Evolutionary conservation across 441 rosid species (phyloP).

Genomic region (Bruguiera hainesii): DNA sequence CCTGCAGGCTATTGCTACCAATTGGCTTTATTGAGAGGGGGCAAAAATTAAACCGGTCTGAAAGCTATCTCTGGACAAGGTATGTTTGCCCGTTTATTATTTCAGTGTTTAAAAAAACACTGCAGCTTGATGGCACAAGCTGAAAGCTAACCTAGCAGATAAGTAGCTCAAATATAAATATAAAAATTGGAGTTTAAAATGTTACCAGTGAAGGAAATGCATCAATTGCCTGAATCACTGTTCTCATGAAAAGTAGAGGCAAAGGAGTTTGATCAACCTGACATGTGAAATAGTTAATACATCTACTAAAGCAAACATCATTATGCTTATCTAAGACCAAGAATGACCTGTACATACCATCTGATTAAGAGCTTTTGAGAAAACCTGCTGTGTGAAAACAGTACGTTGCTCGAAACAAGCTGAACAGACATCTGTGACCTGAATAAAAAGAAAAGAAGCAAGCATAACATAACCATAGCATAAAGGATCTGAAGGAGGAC

Average conservation of each 20-base stretch:
- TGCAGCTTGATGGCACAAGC: not conserved
- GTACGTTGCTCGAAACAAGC: constrained; percentile 99
- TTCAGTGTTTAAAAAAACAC: too few species aligned
- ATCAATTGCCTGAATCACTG: constrained; percentile 94
- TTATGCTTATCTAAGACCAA: constrained; percentile 10
- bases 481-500: not conserved
- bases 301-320: constrained; percentile 16
- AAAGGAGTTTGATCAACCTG: constrained; percentile 94
- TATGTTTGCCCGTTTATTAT: too few species aligned
- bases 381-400: constrained; percentile 95
- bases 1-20: too few species aligned
- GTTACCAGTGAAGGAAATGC: constrained; percentile 95
- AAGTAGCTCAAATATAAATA: not conserved
- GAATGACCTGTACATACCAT: constrained; percentile 53
- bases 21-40: too few species aligned
- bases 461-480: not conserved
- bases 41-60: too few species aligned
- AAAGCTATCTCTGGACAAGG: too few species aligned
- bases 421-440: constrained; percentile 94
- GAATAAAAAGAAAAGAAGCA: constrained; percentile 23
- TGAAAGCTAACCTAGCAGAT: not conserved
- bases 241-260: constrained; percentile 97
- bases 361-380: constrained; percentile 92
- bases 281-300: constrained; percentile 27
- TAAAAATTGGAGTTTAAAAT: not conserved